Evolutionary conservation across 345 rosid genomes (phyloP), one percentile per base, ranked within the genome.

Genomic region (Rhodamnia rubescens): DNA sequence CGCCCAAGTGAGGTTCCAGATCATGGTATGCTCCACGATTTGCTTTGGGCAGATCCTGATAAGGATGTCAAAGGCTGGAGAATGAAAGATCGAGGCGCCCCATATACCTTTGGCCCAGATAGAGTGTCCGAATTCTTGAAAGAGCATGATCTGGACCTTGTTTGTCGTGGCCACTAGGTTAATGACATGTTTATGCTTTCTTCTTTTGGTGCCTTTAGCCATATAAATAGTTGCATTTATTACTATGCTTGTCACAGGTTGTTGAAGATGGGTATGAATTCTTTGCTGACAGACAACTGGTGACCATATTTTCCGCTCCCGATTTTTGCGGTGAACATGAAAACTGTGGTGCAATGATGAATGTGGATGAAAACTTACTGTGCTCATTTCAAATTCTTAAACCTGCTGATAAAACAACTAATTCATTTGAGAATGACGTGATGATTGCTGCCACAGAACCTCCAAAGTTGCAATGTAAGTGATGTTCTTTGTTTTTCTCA

Each of bases 391-490:
- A 82, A 53, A 42, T 82, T 53, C 58, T 82, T 82, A 53, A 82
- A 54, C 26, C 58, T 20, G 58, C 47, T 4, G 59, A 29, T 82
- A 29, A 53, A 54, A 4, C 24, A 20, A 12, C 47, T 2, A 44
- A 64, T 92, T 92, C 90, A 81, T 87, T 51, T 92, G 92, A 92
- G 44, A 22, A 55, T 40, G 49, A 53, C 8, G 2, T n/a, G 69
- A 42, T 0, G 32, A 69, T 53, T 85, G 59, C 49, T 51, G 47
- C 47, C 22, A 11, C 58, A 53, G 7, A 21, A 29, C 59, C 57
- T 82, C 57, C 84, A 52, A 42, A 82, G 44, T 82, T 82, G 84
- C 61, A 82, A 13, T 82, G 84, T 53, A 29, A 82, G 61, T 56
- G 26, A 52, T 82, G 22, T 53, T 16, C 78, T 69, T 32, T 9